phyloP scores from a whole-genome alignment of 2,329 filamentous ascomycete species.

The Monilinia polystroma region DNA sequence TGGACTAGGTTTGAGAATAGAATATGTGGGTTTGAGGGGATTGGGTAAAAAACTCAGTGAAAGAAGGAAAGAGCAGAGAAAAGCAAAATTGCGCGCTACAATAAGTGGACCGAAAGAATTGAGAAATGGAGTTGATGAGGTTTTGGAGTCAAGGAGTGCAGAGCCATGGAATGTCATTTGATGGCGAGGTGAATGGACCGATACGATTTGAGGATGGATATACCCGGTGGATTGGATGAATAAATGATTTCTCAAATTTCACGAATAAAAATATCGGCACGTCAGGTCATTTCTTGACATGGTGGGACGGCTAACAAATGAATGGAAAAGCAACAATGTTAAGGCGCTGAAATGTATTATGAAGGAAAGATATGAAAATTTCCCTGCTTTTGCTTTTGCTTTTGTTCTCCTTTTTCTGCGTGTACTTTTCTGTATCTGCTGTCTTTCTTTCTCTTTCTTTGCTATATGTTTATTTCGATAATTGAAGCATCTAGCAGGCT shows the following conservation, averaged over 20 bases:
- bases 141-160: constrained; percentile 28
- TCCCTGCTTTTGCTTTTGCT: constrained; percentile 1
- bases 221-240: constrained; percentile 13
- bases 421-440: constrained; percentile 8
- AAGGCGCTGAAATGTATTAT: constrained; percentile 17
- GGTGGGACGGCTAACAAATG: not conserved
- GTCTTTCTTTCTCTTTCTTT: not conserved
- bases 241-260: constrained; percentile 6
- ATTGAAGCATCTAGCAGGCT: constrained; percentile 17
- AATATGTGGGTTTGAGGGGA: constrained; percentile 50
- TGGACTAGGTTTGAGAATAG: constrained; percentile 47
- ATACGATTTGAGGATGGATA: constrained; percentile 7
- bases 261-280: constrained; percentile 9
- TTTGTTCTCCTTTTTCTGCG: not conserved
- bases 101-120: constrained; percentile 56
- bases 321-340: not conserved
- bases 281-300: not conserved
- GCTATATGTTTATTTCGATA: not conserved
- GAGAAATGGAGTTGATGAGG: constrained; percentile 38
- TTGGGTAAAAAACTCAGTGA: constrained; percentile 58
- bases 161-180: constrained; percentile 16
- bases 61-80: constrained; percentile 57
- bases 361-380: constrained; percentile 1
- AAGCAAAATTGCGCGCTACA: constrained; percentile 56
- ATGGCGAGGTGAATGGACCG: not conserved